These are phyloP conservation scores for Cetraspora pellucida DNA, from an alignment of 192 early-diverging fungal species.

Conservation along the genomic window DNA sequence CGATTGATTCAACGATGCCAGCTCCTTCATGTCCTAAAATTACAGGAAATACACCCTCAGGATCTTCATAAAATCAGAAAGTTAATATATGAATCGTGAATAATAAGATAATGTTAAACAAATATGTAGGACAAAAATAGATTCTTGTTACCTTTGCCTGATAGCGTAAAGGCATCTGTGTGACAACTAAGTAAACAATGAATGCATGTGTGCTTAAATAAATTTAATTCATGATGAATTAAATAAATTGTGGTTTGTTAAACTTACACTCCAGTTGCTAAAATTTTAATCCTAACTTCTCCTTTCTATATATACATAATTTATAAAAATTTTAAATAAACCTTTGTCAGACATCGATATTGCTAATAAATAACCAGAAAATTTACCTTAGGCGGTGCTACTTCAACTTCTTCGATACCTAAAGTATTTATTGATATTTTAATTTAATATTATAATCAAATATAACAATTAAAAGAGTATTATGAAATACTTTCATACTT, in stretches of 20 bases:
- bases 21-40: constrained; percentile 97
- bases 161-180: constrained; percentile 95
- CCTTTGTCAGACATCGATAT: neutral
- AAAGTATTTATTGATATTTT: neutral
- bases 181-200: constrained; percentile 66
- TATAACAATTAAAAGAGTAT: neutral
- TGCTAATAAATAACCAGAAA: neutral
- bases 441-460: neutral
- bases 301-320: constrained; percentile 41
- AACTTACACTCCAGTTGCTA: constrained; percentile 82
- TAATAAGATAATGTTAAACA: neutral
- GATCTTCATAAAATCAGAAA: constrained; percentile 45
- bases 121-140: neutral
- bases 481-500: constrained; percentile 63
- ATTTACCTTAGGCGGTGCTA: constrained; percentile 83
- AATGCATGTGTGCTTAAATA: constrained; percentile 31
- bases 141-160: constrained; percentile 60
- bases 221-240: neutral
- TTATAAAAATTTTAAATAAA: neutral
- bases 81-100: neutral
- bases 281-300: constrained; percentile 92
- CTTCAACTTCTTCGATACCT: constrained; percentile 93
- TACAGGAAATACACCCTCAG: constrained; percentile 79
- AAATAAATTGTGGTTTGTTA: neutral
- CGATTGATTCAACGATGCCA: constrained; percentile 93